A percentile compares a stretch with the other conserved stretches of the same genome.
phyloP scores from a whole-genome alignment of 257 asterid species.

The Ehretia macrophylla region DNA sequence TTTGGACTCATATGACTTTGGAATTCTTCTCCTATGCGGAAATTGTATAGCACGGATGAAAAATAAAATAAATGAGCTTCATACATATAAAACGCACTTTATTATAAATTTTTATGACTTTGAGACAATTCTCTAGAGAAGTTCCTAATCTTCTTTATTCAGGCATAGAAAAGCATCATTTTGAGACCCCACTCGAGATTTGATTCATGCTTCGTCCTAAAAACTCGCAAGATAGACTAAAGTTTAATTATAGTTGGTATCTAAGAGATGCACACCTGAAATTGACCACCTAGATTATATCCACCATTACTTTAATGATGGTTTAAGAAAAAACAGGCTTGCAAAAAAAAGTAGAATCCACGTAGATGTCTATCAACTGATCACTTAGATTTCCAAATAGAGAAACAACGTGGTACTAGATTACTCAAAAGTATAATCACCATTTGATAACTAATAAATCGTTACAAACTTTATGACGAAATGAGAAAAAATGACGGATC shows the following conservation, averaged over 20 bases:
- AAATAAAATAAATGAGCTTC: no score
- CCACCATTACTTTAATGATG: constrained; percentile 14
- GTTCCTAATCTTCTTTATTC: not conserved
- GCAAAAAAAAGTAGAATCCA: constrained; percentile 5
- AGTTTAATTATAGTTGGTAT: not conserved
- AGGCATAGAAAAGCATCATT: not conserved
- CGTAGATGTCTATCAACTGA: constrained; percentile 24
- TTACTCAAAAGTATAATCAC: no score
- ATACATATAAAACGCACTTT: no score
- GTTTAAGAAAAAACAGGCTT: not conserved
- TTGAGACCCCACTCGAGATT: not conserved
- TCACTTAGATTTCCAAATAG: constrained; percentile 35
- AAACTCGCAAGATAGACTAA: not conserved
- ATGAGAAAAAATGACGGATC: no score
- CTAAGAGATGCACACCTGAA: not conserved
- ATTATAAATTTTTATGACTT: no score
- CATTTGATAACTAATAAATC: no score
- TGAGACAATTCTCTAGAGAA: not conserved
- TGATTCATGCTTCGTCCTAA: not conserved
- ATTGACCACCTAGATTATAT: not conserved
- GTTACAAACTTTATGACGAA: no score
- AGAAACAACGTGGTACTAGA: no score
- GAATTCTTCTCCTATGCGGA: no score
- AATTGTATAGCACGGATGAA: no score
- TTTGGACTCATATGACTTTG: no score